phyloP scores from a whole-genome alignment of 2,329 filamentous ascomycete species.

The Alternaria sp. region DNA sequence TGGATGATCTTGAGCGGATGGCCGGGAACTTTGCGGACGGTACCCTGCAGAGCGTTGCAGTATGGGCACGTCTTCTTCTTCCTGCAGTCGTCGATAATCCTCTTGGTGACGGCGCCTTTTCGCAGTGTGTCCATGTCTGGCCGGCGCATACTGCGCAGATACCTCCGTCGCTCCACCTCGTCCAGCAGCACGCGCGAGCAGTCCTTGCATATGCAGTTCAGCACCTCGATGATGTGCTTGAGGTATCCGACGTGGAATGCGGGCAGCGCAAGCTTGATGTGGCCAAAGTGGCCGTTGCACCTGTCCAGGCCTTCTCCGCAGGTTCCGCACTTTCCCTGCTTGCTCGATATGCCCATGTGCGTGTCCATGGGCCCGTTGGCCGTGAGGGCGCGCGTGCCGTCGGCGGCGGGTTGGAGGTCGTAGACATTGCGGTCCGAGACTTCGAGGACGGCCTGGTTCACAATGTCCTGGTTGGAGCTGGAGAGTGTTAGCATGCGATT shows the following conservation, averaged over 20 bases:
- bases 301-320: slow-evolving; percentile 82
- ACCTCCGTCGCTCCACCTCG: slow-evolving; percentile 78
- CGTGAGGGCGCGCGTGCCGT: slow-evolving; percentile 72
- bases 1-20: slow-evolving; percentile 91
- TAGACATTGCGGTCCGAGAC: slow-evolving; percentile 94
- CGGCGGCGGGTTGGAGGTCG: slow-evolving; percentile 73
- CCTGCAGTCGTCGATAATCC: slow-evolving; percentile 86
- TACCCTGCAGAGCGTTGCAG: slow-evolving; percentile 84
- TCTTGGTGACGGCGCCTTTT: slow-evolving; percentile 83
- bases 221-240: slow-evolving; percentile 87
- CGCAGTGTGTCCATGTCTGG: slow-evolving; percentile 87
- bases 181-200: slow-evolving; percentile 85
- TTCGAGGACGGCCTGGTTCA: slow-evolving; percentile 93
- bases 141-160: slow-evolving; percentile 79
- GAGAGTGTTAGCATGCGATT: slow-evolving; percentile 27
- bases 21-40: slow-evolving; percentile 84
- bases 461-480: slow-evolving; percentile 90
- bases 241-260: slow-evolving; percentile 97
- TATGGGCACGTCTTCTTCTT: slow-evolving; percentile 85
- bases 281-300: slow-evolving; percentile 95
- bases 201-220: slow-evolving; percentile 95
- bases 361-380: slow-evolving; percentile 86
- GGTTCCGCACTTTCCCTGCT: slow-evolving; percentile 79
- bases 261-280: slow-evolving; percentile 88
- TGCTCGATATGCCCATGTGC: slow-evolving; percentile 88